Evolutionary conservation across 768 basidiomycete genomes (phyloP).

Genomic region (Leccinum subtestaceum): DNA sequence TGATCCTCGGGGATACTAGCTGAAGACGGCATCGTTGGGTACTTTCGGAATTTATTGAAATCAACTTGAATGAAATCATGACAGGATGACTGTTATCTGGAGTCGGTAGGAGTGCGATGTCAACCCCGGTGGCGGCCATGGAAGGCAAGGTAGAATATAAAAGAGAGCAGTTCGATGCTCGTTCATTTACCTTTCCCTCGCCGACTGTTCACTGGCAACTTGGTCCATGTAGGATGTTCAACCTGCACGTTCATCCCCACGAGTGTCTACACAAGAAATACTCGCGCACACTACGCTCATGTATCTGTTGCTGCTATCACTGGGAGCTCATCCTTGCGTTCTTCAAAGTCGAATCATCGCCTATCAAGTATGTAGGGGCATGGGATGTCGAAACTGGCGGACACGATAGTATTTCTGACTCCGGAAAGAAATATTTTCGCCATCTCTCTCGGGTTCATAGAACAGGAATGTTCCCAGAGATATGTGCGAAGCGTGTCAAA

Average conservation of each 20-base stretch:
- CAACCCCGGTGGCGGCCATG: neutral
- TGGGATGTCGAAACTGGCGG: conserved; percentile 3
- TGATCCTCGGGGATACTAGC: no score
- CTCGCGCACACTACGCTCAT: neutral
- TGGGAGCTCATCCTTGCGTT: no score
- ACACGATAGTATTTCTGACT: neutral
- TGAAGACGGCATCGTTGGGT: no score
- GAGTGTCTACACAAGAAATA: neutral
- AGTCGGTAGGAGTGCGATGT: neutral
- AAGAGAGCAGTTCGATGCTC: neutral
- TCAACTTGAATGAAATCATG: neutral
- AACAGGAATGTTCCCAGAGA: neutral
- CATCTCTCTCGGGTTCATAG: neutral
- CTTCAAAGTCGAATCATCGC: no score
- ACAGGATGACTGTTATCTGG: neutral
- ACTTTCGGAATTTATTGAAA: no score
- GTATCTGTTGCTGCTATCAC: no score
- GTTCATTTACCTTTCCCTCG: neutral
- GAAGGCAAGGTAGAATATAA: neutral
- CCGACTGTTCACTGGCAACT: neutral
- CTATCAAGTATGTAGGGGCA: neutral
- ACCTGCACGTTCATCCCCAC: neutral
- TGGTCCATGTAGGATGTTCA: neutral
- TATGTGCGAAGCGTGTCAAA: neutral
- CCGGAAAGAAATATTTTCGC: neutral